Base-by-base conservation (phyloP, 345 rosid species). In the Citrus australasica region DNA sequence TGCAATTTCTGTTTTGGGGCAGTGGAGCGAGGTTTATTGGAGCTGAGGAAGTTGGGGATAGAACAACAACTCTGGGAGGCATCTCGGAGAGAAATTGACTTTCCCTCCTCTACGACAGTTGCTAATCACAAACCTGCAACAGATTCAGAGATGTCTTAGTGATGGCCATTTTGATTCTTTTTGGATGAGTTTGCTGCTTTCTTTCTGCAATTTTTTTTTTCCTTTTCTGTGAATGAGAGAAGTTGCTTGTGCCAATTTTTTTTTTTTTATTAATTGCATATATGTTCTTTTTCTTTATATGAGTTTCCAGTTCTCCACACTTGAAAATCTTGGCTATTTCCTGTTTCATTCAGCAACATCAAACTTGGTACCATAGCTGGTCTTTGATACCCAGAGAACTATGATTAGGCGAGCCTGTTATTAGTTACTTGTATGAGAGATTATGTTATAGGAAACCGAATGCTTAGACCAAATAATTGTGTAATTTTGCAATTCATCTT, bases 11-110 rank as follows among this genome's bases (percentile, higher is more conserved):
- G 58, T 19, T 30, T 68, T 70, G 14, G 65, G 69, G 77, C 88
- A 94, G 98, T 92, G 76, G 93, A 94, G 81, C 84, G 98, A 78
- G 97, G 94, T 14, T 79, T 92, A 75, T 72, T 83, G 78, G 97
- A 92, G 87, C 88, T 94, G 81, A 87, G 91, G 86, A 94, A 94
- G 84, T 86, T 94, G 79, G 92, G 96, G 72, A 91, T 94, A 67
- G 97, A 94, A 82, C 98, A 88, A 71, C 97, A 90, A 72, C 90
- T 94, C 24, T 94, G 98, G 97, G 97, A 90, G 88, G 91, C 92
- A 35, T 94, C 98, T 77, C 86, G 98, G 38, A 83, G 79, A 80
- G 92, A 90, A 77, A 91, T 83, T 71, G 91, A 84, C 33, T 87
- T 80, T 71, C 82, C 84, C 4, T 62, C 82, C 30, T 48, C 81